phyloP scores from a whole-genome alignment of 2,329 filamentous ascomycete genomes.

The Nemania sp. region DNA sequence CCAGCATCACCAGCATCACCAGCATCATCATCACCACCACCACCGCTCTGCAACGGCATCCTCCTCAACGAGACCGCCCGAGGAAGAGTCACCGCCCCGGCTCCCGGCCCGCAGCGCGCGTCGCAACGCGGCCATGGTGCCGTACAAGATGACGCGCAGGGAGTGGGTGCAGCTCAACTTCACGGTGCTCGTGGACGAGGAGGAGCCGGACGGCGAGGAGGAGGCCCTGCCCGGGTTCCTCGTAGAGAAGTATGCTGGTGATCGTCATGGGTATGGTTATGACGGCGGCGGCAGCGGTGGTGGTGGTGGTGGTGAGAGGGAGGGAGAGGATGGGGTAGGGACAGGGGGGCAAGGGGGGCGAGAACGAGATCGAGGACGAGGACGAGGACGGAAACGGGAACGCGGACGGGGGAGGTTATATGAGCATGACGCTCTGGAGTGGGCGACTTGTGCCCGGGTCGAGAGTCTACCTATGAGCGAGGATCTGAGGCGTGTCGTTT shows the following conservation, averaged over 20 bases:
- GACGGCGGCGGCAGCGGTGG: neutral
- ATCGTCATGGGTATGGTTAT: neutral
- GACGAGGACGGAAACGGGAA: neutral
- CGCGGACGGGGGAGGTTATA: neutral
- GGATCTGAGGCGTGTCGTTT: slow-evolving; percentile 16
- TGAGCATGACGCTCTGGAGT: slow-evolving; percentile 21
- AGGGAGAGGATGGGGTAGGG: neutral
- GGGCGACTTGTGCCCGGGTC: slow-evolving; percentile 16
- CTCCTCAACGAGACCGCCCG: neutral
- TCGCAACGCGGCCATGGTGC: slow-evolving; percentile 15
- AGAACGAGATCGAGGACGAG: neutral
- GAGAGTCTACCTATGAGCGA: slow-evolving; percentile 15
- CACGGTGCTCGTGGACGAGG: slow-evolving; percentile 36
- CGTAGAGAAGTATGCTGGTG: neutral
- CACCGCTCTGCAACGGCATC: neutral
- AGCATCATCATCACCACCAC: too few species aligned
- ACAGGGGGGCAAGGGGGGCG: neutral
- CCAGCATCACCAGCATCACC: too few species aligned
- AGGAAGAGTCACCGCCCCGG: neutral
- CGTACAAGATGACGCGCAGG: slow-evolving; percentile 20
- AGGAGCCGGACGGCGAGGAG: slow-evolving; percentile 38
- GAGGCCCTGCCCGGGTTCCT: slow-evolving; percentile 31
- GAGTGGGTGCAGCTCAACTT: slow-evolving; percentile 37
- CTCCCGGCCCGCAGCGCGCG: neutral
- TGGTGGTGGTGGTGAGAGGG: neutral